These are phyloP conservation scores for Eucalyptus sp. DNA, from an alignment of 345 rosid species.

Conservation along the genomic window DNA sequence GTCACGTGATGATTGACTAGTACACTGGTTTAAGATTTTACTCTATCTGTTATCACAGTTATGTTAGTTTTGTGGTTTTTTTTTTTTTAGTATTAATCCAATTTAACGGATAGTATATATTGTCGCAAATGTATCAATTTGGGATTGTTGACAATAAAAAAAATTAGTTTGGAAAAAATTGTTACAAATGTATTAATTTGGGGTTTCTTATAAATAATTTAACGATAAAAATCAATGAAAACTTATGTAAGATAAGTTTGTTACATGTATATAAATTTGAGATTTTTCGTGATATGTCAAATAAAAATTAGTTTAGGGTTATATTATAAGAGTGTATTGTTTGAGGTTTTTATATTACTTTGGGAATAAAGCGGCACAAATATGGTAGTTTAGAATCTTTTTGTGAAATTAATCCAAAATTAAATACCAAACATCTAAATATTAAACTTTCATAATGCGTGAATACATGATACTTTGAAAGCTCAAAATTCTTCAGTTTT, in stretches of 20 bases:
- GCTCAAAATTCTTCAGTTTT: not conserved
- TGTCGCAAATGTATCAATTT: rapidly evolving
- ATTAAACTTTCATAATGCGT: not conserved
- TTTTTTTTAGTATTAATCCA: too few species aligned
- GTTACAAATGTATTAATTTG: too few species aligned
- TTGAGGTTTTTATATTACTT: not conserved
- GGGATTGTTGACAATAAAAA: too few species aligned
- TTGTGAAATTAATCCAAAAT: not conserved
- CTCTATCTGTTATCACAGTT: rapidly evolving
- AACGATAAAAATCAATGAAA: too few species aligned
- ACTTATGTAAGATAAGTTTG: too few species aligned
- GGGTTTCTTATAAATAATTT: too few species aligned
- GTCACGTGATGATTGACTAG: rapidly evolving
- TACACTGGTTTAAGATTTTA: too few species aligned
- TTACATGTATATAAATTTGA: not conserved
- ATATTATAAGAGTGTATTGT: not conserved
- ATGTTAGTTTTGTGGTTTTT: too few species aligned
- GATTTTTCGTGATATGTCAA: too few species aligned
- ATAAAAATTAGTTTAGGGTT: too few species aligned
- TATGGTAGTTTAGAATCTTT: not conserved
- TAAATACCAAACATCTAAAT: not conserved
- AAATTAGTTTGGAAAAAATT: too few species aligned
- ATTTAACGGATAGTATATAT: too few species aligned
- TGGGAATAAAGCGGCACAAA: not conserved
- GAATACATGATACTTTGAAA: not conserved